Evolutionary conservation across 2,329 filamentous ascomycete genomes (phyloP), one percentile per base, ranked within the genome.

Genomic region (Phaeosphaeriaceae sp.): DNA sequence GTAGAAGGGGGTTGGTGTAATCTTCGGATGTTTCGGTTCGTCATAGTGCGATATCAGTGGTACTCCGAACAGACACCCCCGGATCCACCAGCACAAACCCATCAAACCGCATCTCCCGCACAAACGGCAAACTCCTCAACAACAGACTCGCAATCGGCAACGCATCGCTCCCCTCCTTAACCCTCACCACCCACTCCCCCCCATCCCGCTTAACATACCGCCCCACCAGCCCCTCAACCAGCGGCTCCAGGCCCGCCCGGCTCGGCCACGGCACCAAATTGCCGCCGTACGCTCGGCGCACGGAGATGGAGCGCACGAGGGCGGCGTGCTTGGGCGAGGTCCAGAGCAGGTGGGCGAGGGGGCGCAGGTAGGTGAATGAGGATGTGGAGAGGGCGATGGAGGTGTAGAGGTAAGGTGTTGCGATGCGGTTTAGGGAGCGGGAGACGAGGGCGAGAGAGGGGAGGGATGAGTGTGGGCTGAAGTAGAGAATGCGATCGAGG

Each of bases 41-140:
- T n/a, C n/a, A n/a, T n/a, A n/a, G n/a, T n/a, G n/a, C n/a, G n/a
- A n/a, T n/a, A n/a, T n/a, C n/a, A n/a, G n/a, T n/a, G n/a, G n/a
- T n/a, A 23, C 15, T n/a, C 33, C 23, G 30, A 5, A 28, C 17
- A 12, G n/a, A 1, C 33, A 8, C 21, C 9, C 36, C 46, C 12
- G 57, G 57, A 40, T 60, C 57, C 15, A 60, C 54, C 30, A 60
- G 20, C 12, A 46, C 42, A 41, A 58, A 60, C 17, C 57, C 57
- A 29, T 56, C 54, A 43, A 60, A 56, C 40, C 42, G 42, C 52
- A 60, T 60, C 30, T 34, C 42, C 36, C 17, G 18, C 17, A 58
- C 45, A 18, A 37, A 15, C 30, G 46, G 43, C 42, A 57, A 42
- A 32, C 54, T 53, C 41, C 57, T 56, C 13, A 58, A 15, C 34